Evolutionary conservation across 2,329 filamentous ascomycete species (phyloP).

Genomic region (Sporothrix sp.): DNA sequence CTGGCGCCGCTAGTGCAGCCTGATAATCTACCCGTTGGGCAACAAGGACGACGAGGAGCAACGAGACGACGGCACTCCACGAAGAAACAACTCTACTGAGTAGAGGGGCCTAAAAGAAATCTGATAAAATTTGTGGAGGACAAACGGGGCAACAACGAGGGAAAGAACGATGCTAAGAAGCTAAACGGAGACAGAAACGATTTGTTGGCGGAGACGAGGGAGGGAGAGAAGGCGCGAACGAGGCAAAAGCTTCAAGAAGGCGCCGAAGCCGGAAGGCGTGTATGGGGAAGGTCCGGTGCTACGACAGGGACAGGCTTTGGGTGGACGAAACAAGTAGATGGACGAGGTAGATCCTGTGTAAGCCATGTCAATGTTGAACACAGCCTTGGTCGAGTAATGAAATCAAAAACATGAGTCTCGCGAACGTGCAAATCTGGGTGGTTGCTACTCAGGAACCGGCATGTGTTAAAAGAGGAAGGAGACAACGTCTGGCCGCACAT

Average conservation of each 20-base stretch:
- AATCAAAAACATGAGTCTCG: too few species aligned
- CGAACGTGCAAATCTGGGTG: too few species aligned
- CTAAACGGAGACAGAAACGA: background rate
- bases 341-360: too few species aligned
- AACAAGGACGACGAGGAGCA: background rate
- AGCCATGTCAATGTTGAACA: too few species aligned
- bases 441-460: too few species aligned
- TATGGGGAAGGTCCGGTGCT: conserved; percentile 8
- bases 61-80: background rate
- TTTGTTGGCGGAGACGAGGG: background rate
- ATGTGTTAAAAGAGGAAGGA: background rate
- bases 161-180: background rate
- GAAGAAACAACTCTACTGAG: background rate
- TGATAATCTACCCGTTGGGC: conserved; percentile 9
- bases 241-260: background rate
- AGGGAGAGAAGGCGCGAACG: background rate
- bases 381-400: too few species aligned
- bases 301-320: background rate
- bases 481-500: background rate
- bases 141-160: background rate
- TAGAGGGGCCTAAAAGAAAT: conserved; percentile 1
- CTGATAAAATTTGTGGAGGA: conserved; percentile 4
- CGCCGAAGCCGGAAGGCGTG: conserved; percentile 9
- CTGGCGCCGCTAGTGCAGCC: background rate
- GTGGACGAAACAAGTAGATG: too few species aligned